Conservation (phyloP, 176 grass and related monocot species). For the Oryza longistaminata region DNA sequence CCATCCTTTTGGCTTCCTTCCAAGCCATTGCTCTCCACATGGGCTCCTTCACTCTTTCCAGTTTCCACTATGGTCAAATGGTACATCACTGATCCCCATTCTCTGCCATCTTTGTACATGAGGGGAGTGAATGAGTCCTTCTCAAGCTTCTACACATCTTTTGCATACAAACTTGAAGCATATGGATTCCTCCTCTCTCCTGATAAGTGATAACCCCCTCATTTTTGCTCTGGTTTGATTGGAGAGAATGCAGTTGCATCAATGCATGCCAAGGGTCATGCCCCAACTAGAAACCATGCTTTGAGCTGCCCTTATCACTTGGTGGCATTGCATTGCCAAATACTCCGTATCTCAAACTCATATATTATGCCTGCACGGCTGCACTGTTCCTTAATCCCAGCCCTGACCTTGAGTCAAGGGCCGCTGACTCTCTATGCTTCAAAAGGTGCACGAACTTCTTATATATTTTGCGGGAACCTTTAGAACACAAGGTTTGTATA, state of each 20-base stretch:
- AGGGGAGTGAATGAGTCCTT: constrained; percentile 22
- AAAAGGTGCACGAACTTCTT: no score
- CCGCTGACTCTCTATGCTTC: no score
- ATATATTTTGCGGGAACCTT: no score
- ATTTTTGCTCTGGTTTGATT: constrained; percentile 14
- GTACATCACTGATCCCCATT: background rate
- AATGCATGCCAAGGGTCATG: background rate
- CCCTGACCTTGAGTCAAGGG: background rate
- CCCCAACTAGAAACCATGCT: background rate
- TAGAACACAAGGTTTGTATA: no score
- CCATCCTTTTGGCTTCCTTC: constrained; percentile 4
- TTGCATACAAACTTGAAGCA: background rate
- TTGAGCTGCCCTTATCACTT: background rate
- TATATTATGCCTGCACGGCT: background rate
- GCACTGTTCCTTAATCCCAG: background rate
- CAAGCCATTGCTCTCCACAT: constrained; percentile 36
- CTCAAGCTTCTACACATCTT: background rate
- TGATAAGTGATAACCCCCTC: background rate
- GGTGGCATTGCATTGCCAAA: background rate
- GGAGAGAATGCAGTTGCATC: background rate
- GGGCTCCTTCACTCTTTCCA: constrained; percentile 23
- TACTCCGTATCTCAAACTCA: background rate
- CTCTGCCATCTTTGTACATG: background rate
- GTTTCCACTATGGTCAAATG: constrained; percentile 4
- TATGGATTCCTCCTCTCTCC: background rate